Evolutionary conservation across 2,329 filamentous ascomycete genomes (phyloP).

Genomic region (Leptographium flavum): DNA sequence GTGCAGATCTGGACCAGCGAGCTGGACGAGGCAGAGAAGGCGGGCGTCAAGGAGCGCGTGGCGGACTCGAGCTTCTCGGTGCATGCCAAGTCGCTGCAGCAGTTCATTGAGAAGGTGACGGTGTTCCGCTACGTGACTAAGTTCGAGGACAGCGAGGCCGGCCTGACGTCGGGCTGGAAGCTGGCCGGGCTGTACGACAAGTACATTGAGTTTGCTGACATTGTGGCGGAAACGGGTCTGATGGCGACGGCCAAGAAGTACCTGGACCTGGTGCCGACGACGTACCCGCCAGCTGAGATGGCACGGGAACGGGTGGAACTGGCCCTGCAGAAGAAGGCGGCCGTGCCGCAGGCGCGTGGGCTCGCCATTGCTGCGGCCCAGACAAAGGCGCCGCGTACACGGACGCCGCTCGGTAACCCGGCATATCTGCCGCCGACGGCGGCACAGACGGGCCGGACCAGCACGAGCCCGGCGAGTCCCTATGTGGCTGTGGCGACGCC

Average conservation of each 20-base stretch:
- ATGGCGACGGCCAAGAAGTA: constrained; percentile 81
- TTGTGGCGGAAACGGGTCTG: constrained; percentile 80
- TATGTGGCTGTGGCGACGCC: constrained; percentile 28
- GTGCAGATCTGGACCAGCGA: constrained; percentile 88
- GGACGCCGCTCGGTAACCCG: constrained; percentile 2
- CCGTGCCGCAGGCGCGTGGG: neutral
- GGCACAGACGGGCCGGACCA: neutral
- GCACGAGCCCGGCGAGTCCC: constrained; percentile 21
- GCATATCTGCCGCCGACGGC: constrained; percentile 31
- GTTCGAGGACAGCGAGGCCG: constrained; percentile 67
- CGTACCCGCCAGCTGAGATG: constrained; percentile 76
- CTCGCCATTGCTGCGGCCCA: constrained; percentile 7
- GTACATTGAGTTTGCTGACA: constrained; percentile 93
- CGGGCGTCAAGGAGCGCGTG: constrained; percentile 51
- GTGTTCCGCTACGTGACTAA: constrained; percentile 90
- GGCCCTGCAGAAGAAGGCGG: constrained; percentile 49
- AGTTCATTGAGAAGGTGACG: constrained; percentile 96
- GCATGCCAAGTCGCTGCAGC: constrained; percentile 75
- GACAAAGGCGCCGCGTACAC: constrained; percentile 14
- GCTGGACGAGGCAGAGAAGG: constrained; percentile 69
- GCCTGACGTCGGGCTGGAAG: constrained; percentile 70
- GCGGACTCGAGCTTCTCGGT: constrained; percentile 80
- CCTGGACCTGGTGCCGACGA: constrained; percentile 67
- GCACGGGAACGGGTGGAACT: constrained; percentile 74
- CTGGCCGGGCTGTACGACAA: constrained; percentile 79